Percentiles rank a stretch among this genome's conserved stretches.
These are phyloP conservation scores for Diaporthe ilicicola DNA, from an alignment of 2,329 filamentous ascomycete genomes.

Conservation along the genomic window DNA sequence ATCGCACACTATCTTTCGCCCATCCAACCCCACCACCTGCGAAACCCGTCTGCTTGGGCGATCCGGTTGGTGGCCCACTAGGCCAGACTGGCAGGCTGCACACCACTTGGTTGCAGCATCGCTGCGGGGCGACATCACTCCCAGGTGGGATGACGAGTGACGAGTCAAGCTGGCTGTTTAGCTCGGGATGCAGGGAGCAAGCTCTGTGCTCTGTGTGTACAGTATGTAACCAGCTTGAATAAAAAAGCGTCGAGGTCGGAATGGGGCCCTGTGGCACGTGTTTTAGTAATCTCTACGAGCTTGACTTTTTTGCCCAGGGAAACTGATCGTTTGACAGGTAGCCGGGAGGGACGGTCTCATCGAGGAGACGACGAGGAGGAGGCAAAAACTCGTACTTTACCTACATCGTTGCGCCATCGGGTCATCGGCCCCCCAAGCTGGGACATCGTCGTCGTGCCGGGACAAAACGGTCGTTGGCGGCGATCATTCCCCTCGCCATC, in stretches of 20 bases:
- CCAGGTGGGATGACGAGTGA: conserved; percentile 28
- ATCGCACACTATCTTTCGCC: not conserved
- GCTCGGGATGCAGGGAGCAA: not conserved
- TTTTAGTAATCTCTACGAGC: not conserved
- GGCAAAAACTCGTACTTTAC: conserved; percentile 5
- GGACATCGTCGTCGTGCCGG: not conserved
- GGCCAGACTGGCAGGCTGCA: conserved; percentile 22
- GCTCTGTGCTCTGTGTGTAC: conserved; percentile 12
- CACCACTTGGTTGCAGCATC: conserved; percentile 19
- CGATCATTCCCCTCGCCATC: conserved; percentile 8
- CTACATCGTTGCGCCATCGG: conserved; percentile 2
- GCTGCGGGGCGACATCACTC: conserved; percentile 22
- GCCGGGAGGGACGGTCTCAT: not conserved
- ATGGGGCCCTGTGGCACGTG: conserved; percentile 7
- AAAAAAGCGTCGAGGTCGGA: not conserved
- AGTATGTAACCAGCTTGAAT: not conserved
- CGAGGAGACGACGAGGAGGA: too few relatives aligned
- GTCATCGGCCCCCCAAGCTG: not conserved
- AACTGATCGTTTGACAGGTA: not conserved
- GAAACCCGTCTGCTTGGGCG: not conserved
- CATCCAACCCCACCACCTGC: conserved; percentile 16
- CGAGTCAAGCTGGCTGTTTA: conserved; percentile 23
- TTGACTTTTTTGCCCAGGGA: not conserved
- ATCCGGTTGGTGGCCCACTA: conserved; percentile 23
- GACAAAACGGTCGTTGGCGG: conserved; percentile 21